A percentile compares a stretch with the other conserved stretches of the same genome.
These are phyloP conservation scores for Xylaria intraflava DNA, from an alignment of 495 filamentous ascomycete species.

Conservation along the genomic window DNA sequence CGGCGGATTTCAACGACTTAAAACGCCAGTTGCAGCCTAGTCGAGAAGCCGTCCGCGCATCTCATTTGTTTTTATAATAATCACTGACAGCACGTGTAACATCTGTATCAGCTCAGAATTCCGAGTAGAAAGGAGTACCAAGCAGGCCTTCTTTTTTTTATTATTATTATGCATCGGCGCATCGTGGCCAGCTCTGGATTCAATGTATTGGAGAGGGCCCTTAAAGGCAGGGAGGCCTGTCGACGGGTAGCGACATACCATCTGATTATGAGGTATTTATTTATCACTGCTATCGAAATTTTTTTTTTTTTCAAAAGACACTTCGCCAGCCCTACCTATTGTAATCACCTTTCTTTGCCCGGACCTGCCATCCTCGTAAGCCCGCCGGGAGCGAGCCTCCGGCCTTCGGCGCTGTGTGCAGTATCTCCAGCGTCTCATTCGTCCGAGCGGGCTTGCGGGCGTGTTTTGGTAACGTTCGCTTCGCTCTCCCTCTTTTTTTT, in stretches of 20 bases:
- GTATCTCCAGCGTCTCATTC: neutral
- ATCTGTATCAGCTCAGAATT: neutral
- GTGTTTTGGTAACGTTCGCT: too few species aligned
- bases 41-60: neutral
- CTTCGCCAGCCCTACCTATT: too few species aligned
- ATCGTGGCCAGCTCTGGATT: neutral
- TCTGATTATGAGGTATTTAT: too few species aligned
- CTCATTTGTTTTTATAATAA: conserved; percentile 1
- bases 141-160: neutral
- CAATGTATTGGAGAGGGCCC: neutral
- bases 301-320: too few species aligned
- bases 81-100: neutral
- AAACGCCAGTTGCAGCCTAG: neutral
- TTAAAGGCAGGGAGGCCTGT: neutral
- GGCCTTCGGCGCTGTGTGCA: neutral
- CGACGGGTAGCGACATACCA: neutral
- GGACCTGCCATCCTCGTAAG: too few species aligned
- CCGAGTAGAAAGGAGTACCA: neutral
- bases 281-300: too few species aligned
- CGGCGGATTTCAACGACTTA: neutral
- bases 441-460: neutral
- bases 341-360: neutral
- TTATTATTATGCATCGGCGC: neutral
- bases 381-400: too few species aligned
- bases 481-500: too few species aligned